These are phyloP conservation scores for Kurtzmaniella quercitrusa DNA, from an alignment of 1,139 yeast genomes.

Conservation along the genomic window DNA sequence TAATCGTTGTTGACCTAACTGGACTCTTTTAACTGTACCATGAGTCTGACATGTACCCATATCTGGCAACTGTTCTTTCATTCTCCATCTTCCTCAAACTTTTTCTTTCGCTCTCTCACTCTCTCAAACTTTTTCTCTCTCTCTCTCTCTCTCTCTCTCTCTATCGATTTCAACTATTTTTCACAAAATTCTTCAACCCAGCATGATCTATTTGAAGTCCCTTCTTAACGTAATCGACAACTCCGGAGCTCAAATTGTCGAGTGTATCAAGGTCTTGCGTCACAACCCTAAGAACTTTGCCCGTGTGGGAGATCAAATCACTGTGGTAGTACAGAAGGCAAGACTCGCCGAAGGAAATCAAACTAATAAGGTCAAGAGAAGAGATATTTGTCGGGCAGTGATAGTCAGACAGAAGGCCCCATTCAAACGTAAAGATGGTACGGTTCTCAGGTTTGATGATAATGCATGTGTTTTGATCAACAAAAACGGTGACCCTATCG, in stretches of 20 bases:
- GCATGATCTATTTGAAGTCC: constrained; percentile 85
- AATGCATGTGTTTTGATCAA: constrained; percentile 95
- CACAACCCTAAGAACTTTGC: constrained; percentile 86
- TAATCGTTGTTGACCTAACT: too few species aligned
- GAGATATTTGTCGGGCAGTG: constrained; percentile 94
- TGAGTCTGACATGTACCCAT: too few species aligned
- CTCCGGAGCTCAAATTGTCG: constrained; percentile 93
- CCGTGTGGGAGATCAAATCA: constrained; percentile 84
- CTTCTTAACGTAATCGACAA: constrained; percentile 87
- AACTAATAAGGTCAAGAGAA: constrained; percentile 83
- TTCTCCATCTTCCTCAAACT: not conserved
- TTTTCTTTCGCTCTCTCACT: not conserved
- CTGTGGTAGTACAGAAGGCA: constrained; percentile 92
- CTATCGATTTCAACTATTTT: not conserved
- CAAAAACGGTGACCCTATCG: constrained; percentile 90
- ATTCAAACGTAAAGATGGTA: constrained; percentile 81
- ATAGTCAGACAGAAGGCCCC: constrained; percentile 92
- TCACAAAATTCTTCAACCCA: not conserved
- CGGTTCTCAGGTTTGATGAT: constrained; percentile 84
- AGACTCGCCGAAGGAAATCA: constrained; percentile 61
- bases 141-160: not conserved
- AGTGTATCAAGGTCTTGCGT: constrained; percentile 91
- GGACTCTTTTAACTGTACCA: too few species aligned
- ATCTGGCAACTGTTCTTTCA: too few species aligned
- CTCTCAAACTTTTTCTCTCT: not conserved